phyloP scores from a whole-genome alignment of 2,329 filamentous ascomycete genomes.

The Cryphonectria radicalis region DNA sequence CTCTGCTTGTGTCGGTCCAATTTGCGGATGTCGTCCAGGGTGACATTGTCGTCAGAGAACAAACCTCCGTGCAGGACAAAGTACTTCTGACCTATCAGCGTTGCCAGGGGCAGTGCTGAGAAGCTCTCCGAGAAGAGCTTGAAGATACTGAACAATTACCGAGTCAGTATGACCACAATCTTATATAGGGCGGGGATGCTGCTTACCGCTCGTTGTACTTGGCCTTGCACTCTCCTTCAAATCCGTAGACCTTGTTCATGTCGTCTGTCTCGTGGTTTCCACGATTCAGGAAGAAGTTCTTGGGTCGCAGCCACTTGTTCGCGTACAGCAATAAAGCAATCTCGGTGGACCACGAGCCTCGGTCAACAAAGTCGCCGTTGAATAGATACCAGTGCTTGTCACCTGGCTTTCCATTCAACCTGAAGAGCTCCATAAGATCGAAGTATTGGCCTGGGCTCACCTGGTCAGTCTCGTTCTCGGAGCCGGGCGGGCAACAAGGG shows the following conservation, averaged over 20 bases:
- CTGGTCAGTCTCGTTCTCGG: slow-evolving; percentile 31
- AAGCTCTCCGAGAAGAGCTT: slow-evolving; percentile 98
- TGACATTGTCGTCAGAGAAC: slow-evolving; percentile 93
- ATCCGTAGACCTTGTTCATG: slow-evolving; percentile 98
- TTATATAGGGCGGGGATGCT: background rate
- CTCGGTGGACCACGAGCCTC: slow-evolving; percentile 97
- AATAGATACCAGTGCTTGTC: slow-evolving; percentile 94
- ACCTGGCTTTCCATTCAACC: slow-evolving; percentile 81
- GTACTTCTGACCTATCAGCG: slow-evolving; percentile 87
- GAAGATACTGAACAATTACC: slow-evolving; percentile 69
- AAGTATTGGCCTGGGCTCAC: slow-evolving; percentile 82
- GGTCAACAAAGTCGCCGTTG: slow-evolving; percentile 98
- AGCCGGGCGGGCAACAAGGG: slow-evolving; percentile 14
- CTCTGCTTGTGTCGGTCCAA: slow-evolving; percentile 87
- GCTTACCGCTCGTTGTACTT: slow-evolving; percentile 85
- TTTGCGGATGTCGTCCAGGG: slow-evolving; percentile 91
- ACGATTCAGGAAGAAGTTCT: slow-evolving; percentile 90
- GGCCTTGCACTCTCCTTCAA: slow-evolving; percentile 96
- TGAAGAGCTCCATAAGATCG: slow-evolving; percentile 94
- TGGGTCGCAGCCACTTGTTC: slow-evolving; percentile 93
- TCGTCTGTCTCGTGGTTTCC: slow-evolving; percentile 99
- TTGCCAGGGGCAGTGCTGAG: slow-evolving; percentile 89
- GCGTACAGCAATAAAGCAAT: slow-evolving; percentile 92
- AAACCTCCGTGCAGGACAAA: slow-evolving; percentile 92
- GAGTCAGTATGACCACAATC: slow-evolving; percentile 30